Percentiles rank a stretch among this genome's conserved stretches.
phyloP scores from a whole-genome alignment of 352 stramenopile species.

The Phytophthora kernoviae region DNA sequence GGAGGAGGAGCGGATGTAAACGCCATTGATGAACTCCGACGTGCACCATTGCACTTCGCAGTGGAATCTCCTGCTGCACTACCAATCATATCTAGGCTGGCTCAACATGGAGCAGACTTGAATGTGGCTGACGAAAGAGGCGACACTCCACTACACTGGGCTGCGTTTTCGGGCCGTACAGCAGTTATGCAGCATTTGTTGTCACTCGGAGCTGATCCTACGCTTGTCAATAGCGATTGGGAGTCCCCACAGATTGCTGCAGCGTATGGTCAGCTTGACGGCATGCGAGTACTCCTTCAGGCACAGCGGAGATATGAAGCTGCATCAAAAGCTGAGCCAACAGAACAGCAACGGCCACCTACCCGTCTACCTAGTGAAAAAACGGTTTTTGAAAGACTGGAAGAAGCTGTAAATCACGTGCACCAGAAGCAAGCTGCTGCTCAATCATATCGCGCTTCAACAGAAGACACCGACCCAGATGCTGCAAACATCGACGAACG shows the following conservation, averaged over 20 bases:
- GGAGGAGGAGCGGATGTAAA: conserved; percentile 21
- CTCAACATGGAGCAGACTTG: conserved; percentile 40
- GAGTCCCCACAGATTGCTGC: conserved; percentile 60
- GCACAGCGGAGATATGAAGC: conserved; percentile 17
- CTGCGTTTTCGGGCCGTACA: conserved; percentile 53
- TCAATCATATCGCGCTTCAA: conserved; percentile 29
- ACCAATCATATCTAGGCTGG: conserved; percentile 19
- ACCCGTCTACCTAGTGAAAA: conserved; percentile 23
- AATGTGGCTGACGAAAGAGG: conserved; percentile 65
- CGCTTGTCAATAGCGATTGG: conserved; percentile 60
- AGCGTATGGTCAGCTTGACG: conserved; percentile 50
- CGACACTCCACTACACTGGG: conserved; percentile 73
- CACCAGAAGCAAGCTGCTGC: conserved; percentile 40
- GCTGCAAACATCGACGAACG: not conserved
- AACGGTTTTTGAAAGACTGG: conserved; percentile 23
- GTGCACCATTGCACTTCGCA: conserved; percentile 47
- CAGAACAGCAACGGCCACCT: conserved; percentile 12
- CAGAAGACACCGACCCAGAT: conserved; percentile 6
- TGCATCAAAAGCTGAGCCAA: conserved; percentile 3
- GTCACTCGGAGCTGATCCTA: conserved; percentile 49
- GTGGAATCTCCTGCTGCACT: conserved; percentile 37
- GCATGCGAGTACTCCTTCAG: conserved; percentile 46
- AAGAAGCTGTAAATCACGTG: conserved; percentile 39
- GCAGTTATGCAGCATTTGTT: conserved; percentile 45
- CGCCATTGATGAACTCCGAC: conserved; percentile 37